Evolutionary conservation across 2,329 filamentous ascomycete species (phyloP).

Genomic region (Clonostachys byssicola): DNA sequence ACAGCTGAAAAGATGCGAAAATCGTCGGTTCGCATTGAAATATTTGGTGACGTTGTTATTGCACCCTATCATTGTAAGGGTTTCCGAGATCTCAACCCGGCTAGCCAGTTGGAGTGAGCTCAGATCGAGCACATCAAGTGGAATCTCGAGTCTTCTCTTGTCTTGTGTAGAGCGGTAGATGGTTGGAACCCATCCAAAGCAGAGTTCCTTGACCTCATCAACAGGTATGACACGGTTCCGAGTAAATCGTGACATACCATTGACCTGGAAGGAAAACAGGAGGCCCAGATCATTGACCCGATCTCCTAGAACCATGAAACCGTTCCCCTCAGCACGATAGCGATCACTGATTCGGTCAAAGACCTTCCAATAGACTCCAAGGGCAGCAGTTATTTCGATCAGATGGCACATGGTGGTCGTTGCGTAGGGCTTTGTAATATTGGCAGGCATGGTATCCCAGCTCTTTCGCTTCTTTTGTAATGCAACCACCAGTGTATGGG

Average conservation of each 20-base stretch:
- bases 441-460: slow-evolving; percentile 47
- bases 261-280: slow-evolving; percentile 48
- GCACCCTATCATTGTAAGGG: slow-evolving; percentile 48
- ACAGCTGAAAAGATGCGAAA: slow-evolving; percentile 47
- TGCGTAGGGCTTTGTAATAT: slow-evolving; percentile 43
- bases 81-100: slow-evolving; percentile 43
- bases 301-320: slow-evolving; percentile 43
- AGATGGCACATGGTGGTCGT: slow-evolving; percentile 52
- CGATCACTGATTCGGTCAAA: slow-evolving; percentile 47
- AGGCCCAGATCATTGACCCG: slow-evolving; percentile 44
- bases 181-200: slow-evolving; percentile 51
- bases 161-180: slow-evolving; percentile 40
- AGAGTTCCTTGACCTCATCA: slow-evolving; percentile 48
- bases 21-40: slow-evolving; percentile 24
- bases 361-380: slow-evolving; percentile 55
- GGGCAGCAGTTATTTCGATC: slow-evolving; percentile 47
- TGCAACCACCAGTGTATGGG: slow-evolving; percentile 38
- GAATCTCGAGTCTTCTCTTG: slow-evolving; percentile 27
- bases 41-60: slow-evolving; percentile 44
- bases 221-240: slow-evolving; percentile 48
- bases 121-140: slow-evolving; percentile 32
- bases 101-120: slow-evolving; percentile 43
- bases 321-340: slow-evolving; percentile 52
- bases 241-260: slow-evolving; percentile 41
- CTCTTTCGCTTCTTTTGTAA: slow-evolving; percentile 40